Conservation (phyloP, 768 basidiomycete genomes). For the Phylloporus arenicola region DNA sequence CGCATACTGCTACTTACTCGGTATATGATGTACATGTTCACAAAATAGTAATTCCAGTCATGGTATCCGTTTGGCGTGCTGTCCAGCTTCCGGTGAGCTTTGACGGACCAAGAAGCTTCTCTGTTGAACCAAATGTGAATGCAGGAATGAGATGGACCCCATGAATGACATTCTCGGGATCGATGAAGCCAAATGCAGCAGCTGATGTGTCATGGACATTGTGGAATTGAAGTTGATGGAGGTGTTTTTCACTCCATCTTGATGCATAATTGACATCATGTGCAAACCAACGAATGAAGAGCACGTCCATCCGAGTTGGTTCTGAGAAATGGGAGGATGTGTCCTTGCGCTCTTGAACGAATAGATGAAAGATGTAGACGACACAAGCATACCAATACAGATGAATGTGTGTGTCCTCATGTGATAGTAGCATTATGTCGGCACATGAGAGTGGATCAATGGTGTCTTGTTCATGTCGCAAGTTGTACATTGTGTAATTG, state of each 20-base stretch:
- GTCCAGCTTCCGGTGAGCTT: too few relatives aligned
- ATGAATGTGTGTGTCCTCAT: conserved; percentile 19
- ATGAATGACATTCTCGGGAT: conserved; percentile 37
- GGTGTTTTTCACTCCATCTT: conserved; percentile 23
- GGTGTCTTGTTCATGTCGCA: conserved; percentile 31
- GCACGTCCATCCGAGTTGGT: conserved; percentile 30
- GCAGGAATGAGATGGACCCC: conserved; percentile 40
- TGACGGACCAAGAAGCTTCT: too few relatives aligned
- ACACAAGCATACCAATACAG: conserved; percentile 35
- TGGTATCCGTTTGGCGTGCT: too few relatives aligned
- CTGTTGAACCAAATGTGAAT: conserved; percentile 5
- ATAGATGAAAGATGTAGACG: conserved; percentile 13
- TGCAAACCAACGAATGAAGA: conserved; percentile 40
- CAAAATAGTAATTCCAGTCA: too few relatives aligned
- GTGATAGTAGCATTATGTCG: conserved; percentile 34
- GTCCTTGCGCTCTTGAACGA: background rate
- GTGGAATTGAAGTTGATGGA: conserved; percentile 39
- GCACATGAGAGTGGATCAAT: conserved; percentile 33
- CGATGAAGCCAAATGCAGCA: conserved; percentile 41
- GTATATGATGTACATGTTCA: too few relatives aligned
- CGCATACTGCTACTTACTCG: too few relatives aligned
- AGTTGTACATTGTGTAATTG: conserved; percentile 30
- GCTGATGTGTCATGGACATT: conserved; percentile 5
- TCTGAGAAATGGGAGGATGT: background rate
- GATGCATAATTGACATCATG: conserved; percentile 18